These are phyloP conservation scores for Citrus maxima DNA, from an alignment of 345 rosid genomes.

Conservation along the genomic window DNA sequence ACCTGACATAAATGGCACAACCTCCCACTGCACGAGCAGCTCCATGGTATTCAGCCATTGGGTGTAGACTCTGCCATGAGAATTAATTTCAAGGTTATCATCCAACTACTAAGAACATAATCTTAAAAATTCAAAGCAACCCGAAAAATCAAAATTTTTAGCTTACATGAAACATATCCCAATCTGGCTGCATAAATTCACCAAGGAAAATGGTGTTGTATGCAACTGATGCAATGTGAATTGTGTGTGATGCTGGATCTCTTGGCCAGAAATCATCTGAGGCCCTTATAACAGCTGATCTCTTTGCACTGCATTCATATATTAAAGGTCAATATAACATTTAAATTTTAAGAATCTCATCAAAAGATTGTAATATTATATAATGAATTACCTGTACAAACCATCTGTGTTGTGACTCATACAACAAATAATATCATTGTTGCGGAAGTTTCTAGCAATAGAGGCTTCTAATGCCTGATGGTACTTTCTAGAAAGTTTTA, in stretches of 20 bases:
- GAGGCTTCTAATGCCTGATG: conserved; percentile 71
- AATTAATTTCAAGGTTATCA: conserved; percentile 3
- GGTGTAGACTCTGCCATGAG: conserved; percentile 52
- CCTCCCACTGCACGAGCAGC: conserved; percentile 70
- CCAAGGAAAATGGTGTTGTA: conserved; percentile 66
- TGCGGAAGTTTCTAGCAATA: conserved; percentile 47
- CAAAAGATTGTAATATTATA: background rate
- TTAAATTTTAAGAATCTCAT: background rate
- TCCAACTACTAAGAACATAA: background rate
- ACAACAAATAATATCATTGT: conserved; percentile 59
- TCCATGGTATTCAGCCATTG: conserved; percentile 72
- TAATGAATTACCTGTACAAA: conserved; percentile 46
- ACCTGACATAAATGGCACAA: conserved; percentile 65
- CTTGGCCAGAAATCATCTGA: conserved; percentile 76
- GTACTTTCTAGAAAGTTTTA: conserved; percentile 59
- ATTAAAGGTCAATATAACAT: background rate
- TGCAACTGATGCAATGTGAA: conserved; percentile 71
- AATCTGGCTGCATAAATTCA: conserved; percentile 74
- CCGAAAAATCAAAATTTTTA: background rate
- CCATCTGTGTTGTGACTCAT: conserved; percentile 78
- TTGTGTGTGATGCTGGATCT: conserved; percentile 68
- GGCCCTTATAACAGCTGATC: conserved; percentile 54
- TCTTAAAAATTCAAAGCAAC: background rate
- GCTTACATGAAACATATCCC: conserved; percentile 80
- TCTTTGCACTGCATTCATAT: conserved; percentile 42